Percentiles rank a stretch among this genome's conserved stretches.
Conservation (phyloP, 305 asterid genomes). For the Fraxinus floribunda region DNA sequence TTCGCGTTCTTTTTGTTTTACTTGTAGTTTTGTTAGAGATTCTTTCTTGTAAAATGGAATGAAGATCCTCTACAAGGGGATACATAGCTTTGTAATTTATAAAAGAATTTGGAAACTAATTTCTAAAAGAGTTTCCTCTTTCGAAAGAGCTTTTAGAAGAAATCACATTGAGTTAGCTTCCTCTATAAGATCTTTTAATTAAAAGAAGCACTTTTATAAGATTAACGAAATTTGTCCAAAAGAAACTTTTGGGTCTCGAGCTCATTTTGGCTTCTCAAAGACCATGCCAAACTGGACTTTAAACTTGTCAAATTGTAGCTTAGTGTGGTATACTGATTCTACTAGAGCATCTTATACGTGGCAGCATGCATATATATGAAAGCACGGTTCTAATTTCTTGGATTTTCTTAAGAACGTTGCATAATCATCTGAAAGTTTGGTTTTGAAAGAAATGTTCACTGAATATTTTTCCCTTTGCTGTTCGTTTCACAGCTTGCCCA, state of each 20-base stretch:
- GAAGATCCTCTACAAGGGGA: neutral
- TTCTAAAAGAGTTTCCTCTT: neutral
- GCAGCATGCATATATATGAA: neutral
- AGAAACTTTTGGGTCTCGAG: neutral
- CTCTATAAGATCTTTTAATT: neutral
- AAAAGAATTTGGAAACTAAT: no score
- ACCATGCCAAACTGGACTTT: neutral
- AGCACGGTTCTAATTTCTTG: neutral
- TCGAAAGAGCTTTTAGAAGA: neutral
- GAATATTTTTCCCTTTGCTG: neutral
- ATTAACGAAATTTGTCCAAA: neutral
- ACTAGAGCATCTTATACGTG: neutral
- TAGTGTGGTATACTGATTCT: neutral
- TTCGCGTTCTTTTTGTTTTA: neutral
- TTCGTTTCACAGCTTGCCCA: constrained; percentile 43
- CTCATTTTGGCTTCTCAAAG: neutral
- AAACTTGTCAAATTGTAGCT: neutral
- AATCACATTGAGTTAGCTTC: neutral
- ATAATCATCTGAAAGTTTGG: neutral
- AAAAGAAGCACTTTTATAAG: no score
- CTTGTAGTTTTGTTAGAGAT: neutral
- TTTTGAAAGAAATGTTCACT: neutral
- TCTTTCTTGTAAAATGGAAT: neutral
- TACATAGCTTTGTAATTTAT: neutral
- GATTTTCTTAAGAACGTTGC: neutral